Percentiles rank a stretch among this genome's conserved stretches.
Conservation (phyloP, 2,329 filamentous ascomycete species). For the Tolypocladium ovalisporum region DNA sequence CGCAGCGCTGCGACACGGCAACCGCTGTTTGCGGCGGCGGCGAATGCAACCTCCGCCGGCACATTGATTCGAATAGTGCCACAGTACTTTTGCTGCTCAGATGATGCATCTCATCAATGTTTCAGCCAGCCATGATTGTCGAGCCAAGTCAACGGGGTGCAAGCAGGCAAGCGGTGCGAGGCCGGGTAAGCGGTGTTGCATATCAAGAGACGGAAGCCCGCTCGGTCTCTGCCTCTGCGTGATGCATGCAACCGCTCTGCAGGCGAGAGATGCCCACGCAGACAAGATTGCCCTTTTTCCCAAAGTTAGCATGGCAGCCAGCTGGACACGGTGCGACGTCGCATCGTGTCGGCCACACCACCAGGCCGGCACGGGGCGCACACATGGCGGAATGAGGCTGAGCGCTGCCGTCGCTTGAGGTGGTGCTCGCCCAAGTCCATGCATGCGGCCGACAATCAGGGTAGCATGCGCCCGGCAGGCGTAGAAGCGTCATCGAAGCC, state of each 20-base stretch:
- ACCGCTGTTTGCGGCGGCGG: not conserved
- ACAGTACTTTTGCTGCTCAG: not conserved
- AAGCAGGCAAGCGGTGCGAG: not conserved
- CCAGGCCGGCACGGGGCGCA: not conserved
- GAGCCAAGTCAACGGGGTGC: not conserved
- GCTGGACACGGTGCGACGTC: not conserved
- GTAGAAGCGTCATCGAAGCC: not conserved
- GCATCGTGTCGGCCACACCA: not conserved
- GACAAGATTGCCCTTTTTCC: too few relatives aligned
- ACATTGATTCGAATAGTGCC: not conserved
- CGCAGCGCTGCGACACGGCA: not conserved
- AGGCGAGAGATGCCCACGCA: not conserved
- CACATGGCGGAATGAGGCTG: not conserved
- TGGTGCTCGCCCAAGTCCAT: not conserved
- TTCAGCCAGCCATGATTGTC: not conserved
- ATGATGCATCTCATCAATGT: not conserved
- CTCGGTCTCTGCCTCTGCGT: not conserved
- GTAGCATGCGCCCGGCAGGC: not conserved
- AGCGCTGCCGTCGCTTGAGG: not conserved
- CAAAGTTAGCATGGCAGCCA: too few relatives aligned
- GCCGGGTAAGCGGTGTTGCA: not conserved
- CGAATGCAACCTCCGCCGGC: not conserved
- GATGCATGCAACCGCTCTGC: constrained; percentile 1
- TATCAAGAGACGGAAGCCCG: not conserved
- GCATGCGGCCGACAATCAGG: not conserved